Evolutionary conservation across 305 asterid species (phyloP).

Genomic region (Coffea humblotiana): DNA sequence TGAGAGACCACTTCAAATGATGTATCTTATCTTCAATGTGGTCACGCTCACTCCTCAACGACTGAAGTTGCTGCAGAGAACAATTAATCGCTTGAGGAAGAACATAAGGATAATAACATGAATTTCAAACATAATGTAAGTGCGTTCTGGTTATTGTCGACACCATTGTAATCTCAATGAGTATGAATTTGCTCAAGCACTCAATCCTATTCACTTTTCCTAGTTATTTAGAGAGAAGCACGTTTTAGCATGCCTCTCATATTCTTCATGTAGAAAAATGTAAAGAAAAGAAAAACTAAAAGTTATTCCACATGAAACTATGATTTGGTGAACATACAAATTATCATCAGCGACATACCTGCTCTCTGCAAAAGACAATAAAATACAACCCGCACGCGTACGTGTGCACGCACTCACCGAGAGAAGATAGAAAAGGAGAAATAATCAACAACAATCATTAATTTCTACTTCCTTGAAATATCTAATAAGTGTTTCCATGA

Average conservation of each 20-base stretch:
- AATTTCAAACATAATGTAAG: neutral
- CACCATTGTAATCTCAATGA: neutral
- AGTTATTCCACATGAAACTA: neutral
- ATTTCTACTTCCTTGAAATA: neutral
- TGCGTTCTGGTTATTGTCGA: neutral
- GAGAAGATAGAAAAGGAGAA: neutral
- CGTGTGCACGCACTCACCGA: too few relatives aligned
- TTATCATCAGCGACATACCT: too few relatives aligned
- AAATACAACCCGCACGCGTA: neutral
- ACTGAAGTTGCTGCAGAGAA: constrained; percentile 66
- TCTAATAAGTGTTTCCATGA: neutral
- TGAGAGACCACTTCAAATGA: constrained; percentile 84
- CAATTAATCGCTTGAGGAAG: neutral
- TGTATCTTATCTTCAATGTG: constrained; percentile 78
- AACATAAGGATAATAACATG: neutral
- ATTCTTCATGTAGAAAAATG: neutral
- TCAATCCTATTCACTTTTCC: neutral
- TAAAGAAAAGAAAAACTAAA: neutral
- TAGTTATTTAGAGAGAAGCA: neutral
- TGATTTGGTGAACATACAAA: too few relatives aligned
- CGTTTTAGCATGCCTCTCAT: neutral
- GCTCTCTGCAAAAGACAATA: neutral
- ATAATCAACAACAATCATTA: neutral
- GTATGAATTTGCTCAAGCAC: neutral
- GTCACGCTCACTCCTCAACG: constrained; percentile 76